phyloP scores from a whole-genome alignment of 169 alveolate species.

The Plasmodium malariae region DNA sequence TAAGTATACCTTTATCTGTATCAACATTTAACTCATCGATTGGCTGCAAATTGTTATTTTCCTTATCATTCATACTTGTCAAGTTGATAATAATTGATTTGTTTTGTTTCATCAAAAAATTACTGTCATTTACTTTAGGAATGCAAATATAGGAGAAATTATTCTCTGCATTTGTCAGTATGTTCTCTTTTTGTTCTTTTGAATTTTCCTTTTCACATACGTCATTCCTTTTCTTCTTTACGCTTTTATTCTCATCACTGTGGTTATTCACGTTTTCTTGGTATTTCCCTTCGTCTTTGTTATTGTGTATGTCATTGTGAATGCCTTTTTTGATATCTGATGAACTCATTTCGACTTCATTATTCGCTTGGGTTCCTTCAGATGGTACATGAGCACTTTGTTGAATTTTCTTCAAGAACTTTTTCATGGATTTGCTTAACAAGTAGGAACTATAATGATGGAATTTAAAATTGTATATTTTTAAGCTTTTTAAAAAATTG shows the following conservation, averaged over 20 bases:
- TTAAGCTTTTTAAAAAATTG: constrained; percentile 27
- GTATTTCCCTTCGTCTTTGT: neutral
- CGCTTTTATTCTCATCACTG: neutral
- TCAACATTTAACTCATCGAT: constrained; percentile 47
- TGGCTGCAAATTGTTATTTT: constrained; percentile 5
- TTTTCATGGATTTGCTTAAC: constrained; percentile 17
- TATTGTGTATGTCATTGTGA: no score
- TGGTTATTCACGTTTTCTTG: neutral
- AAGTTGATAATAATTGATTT: constrained; percentile 45
- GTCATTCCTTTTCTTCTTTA: neutral
- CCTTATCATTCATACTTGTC: constrained; percentile 14
- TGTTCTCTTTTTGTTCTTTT: neutral
- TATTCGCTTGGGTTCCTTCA: no score
- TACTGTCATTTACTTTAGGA: constrained; percentile 46
- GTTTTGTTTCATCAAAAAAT: constrained; percentile 27
- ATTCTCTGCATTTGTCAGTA: neutral
- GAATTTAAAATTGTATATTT: constrained; percentile 18
- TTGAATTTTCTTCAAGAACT: constrained; percentile 17
- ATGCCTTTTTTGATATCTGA: no score
- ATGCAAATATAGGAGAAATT: constrained; percentile 34
- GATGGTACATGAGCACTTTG: no score
- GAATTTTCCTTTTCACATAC: neutral
- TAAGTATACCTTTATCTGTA: constrained; percentile 55
- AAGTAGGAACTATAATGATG: constrained; percentile 21
- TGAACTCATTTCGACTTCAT: no score